Percentiles rank a stretch among this genome's conserved stretches.
These are phyloP conservation scores for Gentiana dahurica DNA, from an alignment of 257 asterid species.

Conservation along the genomic window DNA sequence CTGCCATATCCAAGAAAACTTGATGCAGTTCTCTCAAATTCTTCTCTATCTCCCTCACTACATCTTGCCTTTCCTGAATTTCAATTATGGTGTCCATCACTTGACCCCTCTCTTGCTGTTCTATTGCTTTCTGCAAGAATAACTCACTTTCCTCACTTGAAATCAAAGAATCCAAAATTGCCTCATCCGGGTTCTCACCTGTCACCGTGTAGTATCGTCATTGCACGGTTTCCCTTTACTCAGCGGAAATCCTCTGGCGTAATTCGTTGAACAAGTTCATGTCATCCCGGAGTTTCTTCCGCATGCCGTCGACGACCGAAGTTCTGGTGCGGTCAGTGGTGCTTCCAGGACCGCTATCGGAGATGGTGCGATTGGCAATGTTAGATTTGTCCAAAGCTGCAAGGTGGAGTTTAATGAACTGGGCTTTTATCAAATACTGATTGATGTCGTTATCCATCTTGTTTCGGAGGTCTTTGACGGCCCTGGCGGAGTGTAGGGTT, in stretches of 20 bases:
- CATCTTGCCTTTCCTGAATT: slow-evolving; percentile 43
- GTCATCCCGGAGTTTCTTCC: slow-evolving; percentile 32
- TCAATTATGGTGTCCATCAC: slow-evolving; percentile 39
- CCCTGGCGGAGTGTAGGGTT: slow-evolving; percentile 34
- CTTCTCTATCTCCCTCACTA: slow-evolving; percentile 38
- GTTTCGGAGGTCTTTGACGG: slow-evolving; percentile 27
- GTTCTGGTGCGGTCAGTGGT: slow-evolving; percentile 33
- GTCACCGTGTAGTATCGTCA: slow-evolving; percentile 34
- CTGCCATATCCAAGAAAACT: slow-evolving; percentile 37
- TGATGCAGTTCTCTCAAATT: slow-evolving; percentile 33
- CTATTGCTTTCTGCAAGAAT: slow-evolving; percentile 38
- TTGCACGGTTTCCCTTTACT: slow-evolving; percentile 34
- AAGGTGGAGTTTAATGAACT: slow-evolving; percentile 26
- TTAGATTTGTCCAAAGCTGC: slow-evolving; percentile 31
- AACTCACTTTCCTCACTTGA: slow-evolving; percentile 34
- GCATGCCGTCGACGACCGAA: slow-evolving; percentile 31
- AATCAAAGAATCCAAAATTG: slow-evolving; percentile 21
- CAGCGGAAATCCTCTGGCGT: slow-evolving; percentile 28
- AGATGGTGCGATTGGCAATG: slow-evolving; percentile 25
- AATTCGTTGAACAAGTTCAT: slow-evolving; percentile 34
- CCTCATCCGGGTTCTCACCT: slow-evolving; percentile 35
- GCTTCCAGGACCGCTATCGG: slow-evolving; percentile 38
- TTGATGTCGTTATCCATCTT: slow-evolving; percentile 33
- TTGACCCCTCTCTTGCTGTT: slow-evolving; percentile 39
- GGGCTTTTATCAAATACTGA: slow-evolving; percentile 22